Evolutionary conservation across 345 rosid species (phyloP).

Genomic region (Durio zibethinus): DNA sequence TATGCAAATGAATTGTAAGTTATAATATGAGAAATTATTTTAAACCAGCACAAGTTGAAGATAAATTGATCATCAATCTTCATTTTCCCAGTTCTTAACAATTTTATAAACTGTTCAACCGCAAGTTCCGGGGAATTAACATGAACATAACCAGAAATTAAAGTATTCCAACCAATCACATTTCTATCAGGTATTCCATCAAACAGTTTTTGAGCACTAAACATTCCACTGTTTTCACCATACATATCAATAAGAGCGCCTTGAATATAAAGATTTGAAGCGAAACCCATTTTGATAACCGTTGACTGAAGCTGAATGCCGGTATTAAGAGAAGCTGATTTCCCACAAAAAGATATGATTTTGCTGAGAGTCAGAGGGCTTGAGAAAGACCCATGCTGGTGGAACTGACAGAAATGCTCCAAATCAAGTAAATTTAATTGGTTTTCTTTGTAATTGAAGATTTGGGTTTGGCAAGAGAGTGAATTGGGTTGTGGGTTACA

Average conservation of each 20-base stretch:
- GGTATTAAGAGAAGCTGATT: neutral
- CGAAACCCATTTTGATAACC: neutral
- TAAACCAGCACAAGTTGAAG: too few species aligned
- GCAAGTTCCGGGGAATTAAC: too few species aligned
- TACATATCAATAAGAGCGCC: neutral
- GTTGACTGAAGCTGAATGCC: neutral
- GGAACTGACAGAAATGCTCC: neutral
- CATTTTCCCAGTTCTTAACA: too few species aligned
- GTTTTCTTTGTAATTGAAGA: neutral
- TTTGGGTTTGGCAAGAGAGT: neutral
- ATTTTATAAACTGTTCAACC: too few species aligned
- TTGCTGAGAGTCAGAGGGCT: neutral
- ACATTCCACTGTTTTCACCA: neutral
- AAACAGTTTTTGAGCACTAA: constrained; percentile 15
- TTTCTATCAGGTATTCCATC: constrained; percentile 30
- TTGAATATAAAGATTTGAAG: neutral
- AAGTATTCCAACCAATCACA: constrained; percentile 6
- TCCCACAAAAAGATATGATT: neutral
- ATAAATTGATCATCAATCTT: too few species aligned
- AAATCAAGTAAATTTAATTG: neutral
- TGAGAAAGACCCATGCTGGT: neutral
- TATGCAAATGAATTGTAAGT: too few species aligned
- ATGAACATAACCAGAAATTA: neutral
- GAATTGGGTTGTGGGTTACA: neutral
- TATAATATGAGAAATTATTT: too few species aligned